These are phyloP conservation scores for Mycosphaerella arachidis DNA, from an alignment of 2,329 filamentous ascomycete genomes.

Conservation along the genomic window DNA sequence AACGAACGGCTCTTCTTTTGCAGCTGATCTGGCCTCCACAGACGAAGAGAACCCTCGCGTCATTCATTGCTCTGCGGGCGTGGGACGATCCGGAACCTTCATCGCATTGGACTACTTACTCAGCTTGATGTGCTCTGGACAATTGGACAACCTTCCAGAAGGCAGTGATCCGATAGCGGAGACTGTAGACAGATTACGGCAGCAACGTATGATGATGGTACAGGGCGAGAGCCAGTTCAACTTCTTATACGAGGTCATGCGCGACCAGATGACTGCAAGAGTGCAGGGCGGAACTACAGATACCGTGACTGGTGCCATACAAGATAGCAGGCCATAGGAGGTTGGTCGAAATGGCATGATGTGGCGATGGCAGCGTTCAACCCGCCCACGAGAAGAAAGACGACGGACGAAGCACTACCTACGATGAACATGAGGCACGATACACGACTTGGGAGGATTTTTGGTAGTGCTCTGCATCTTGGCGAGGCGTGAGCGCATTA, in stretches of 20 bases:
- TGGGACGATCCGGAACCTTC: conserved; percentile 91
- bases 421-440: neutral
- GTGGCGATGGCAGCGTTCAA: neutral
- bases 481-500: neutral
- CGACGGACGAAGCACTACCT: neutral
- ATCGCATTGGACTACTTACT: conserved; percentile 92
- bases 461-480: neutral
- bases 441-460: neutral
- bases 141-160: conserved; percentile 49
- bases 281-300: neutral
- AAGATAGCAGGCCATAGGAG: conserved; percentile 1
- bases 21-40: conserved; percentile 27
- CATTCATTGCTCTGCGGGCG: conserved; percentile 71
- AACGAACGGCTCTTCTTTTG: conserved; percentile 18
- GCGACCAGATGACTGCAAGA: conserved; percentile 52
- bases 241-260: conserved; percentile 84
- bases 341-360: neutral
- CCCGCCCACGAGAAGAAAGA: neutral
- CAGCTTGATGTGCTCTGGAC: conserved; percentile 71
- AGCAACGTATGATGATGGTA: conserved; percentile 93
- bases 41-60: conserved; percentile 64
- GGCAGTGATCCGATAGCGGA: conserved; percentile 67
- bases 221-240: conserved; percentile 78
- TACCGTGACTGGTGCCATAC: conserved; percentile 3
- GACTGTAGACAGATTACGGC: conserved; percentile 72